Base-by-base conservation (phyloP, 2,329 filamentous ascomycete species). In the Fusarium mexicanum region DNA sequence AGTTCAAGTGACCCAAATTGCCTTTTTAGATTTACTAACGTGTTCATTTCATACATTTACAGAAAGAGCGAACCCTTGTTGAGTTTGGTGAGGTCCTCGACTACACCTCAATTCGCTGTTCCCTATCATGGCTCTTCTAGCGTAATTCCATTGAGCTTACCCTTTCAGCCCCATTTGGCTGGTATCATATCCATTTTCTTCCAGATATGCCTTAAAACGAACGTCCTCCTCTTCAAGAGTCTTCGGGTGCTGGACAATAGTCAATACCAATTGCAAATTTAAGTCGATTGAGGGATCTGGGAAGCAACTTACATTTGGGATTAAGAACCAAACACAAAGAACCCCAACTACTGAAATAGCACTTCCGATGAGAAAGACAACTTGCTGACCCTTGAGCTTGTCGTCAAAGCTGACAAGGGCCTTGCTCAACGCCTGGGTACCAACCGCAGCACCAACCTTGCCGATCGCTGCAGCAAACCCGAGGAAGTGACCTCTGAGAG, bases 391-490 rank as follows among this genome's bases (percentile, higher is more conserved):
- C 22, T 61, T n/a, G 7, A 61, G 58, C 3, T 33, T 61, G 5
- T 61, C 58, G 6, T 61, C 46, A 22, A 61, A 61, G 58, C 46
- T 61, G 2, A 53, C 44, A 8, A 61, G 58, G 13, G 26, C 53
- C 46, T 61, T 61, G 11, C 58, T 61, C 7, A 61, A 2, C 3
- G 35, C 46, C 26, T 54, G 35, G 5, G 58, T 61, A 8, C 58
- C 58, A 1, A 40, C 46, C 8, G 47, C 57, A 20, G 57, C 58
- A 22, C 58, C 46, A 14, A 61, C 58, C 22, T 61, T 61, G 10
- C 58, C 58, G 6, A 61, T 53, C 8, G 46, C 58, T 8, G 58
- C 58, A 26, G 58, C 58, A 18, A 61, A 61, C 2, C 58, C 58
- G 5, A 61, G 46, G 11, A 61, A 61, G 13, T 61, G 58, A 14